Evolutionary conservation across 257 asterid genomes (phyloP).

Genomic region (Solanum megistacrolobum): DNA sequence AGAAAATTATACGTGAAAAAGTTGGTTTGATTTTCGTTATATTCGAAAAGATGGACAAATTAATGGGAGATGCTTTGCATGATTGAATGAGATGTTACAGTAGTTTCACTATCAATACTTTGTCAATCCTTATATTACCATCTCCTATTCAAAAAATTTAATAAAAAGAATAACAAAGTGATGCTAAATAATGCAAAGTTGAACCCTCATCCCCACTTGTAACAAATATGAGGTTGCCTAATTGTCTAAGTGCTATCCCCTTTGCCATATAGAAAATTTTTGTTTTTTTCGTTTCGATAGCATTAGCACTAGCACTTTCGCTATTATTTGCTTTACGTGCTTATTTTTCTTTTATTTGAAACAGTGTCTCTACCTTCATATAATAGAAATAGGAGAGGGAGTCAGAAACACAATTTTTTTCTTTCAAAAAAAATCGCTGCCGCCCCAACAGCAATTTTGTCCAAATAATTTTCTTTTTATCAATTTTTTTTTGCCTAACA

Average conservation of each 20-base stretch:
- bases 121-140: neutral
- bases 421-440: too few species aligned
- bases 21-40: neutral
- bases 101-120: neutral
- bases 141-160: neutral
- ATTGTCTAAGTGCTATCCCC: neutral
- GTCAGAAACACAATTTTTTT: too few species aligned
- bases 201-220: neutral
- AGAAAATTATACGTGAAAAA: neutral
- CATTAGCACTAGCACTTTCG: neutral
- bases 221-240: neutral
- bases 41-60: slow-evolving; percentile 5
- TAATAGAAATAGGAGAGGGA: too few species aligned
- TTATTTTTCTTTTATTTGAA: too few species aligned
- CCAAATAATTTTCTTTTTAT: too few species aligned
- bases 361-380: too few species aligned
- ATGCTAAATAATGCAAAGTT: neutral
- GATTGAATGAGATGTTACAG: slow-evolving; percentile 7
- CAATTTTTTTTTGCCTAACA: too few species aligned
- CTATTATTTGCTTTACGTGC: neutral
- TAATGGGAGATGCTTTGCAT: slow-evolving; percentile 4
- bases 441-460: too few species aligned
- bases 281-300: neutral
- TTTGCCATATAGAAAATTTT: neutral
- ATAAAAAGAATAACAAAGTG: neutral